Evolutionary conservation across 306 rosid species (phyloP), one percentile per base, ranked within the genome.

Genomic region (Casuarina cunninghamiana): DNA sequence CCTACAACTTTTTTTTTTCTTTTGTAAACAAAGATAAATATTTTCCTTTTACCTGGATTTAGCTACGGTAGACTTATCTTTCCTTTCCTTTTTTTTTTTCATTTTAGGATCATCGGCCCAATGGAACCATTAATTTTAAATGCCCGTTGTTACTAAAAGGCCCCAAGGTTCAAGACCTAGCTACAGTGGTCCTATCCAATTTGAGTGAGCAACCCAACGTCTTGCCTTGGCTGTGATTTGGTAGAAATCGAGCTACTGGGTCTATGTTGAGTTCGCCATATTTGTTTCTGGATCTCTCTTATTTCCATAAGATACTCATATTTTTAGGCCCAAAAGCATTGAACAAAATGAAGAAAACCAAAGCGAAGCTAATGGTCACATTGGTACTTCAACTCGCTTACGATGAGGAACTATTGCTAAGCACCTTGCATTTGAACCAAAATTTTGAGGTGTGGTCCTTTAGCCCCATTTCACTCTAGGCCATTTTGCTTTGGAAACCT

Each of bases 401-500:
- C 32, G 76, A 74, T 45, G 79, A 9, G 45, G 67, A 21, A 82
- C 78, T 79, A 78, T 78, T 73, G 81, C 73, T 8, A 72, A 77
- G 81, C 80, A 48, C 35, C 70, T 42, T 46, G 72, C 74, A 7
- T 19, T 79, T 42, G 71, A 69, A 46, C 77, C 80, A 0, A 78
- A 74, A 41, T 35, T 39, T 69, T 0, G 26, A 77, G 87, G 87
- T 79, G 44, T 77, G 45, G 66, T 53, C 43, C 55, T 35, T 50
- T 65, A 2, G 5, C 48, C 76, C 53, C 71, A 67, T 51, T 73
- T 2, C 80, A 61, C 55, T 70, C 67, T 66, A 85, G 85, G 19
- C 35, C 35, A 58, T 70, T 80, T 86, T 84, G 82, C 70, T 84
- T 88, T 10, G 19, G 77, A 75, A 77, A 50, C 62, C 42, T 85